Percentiles rank a stretch among this genome's conserved stretches.
Evolutionary conservation across 805 yeast species (phyloP).

Genomic region (Priceomyces fermenticarens): DNA sequence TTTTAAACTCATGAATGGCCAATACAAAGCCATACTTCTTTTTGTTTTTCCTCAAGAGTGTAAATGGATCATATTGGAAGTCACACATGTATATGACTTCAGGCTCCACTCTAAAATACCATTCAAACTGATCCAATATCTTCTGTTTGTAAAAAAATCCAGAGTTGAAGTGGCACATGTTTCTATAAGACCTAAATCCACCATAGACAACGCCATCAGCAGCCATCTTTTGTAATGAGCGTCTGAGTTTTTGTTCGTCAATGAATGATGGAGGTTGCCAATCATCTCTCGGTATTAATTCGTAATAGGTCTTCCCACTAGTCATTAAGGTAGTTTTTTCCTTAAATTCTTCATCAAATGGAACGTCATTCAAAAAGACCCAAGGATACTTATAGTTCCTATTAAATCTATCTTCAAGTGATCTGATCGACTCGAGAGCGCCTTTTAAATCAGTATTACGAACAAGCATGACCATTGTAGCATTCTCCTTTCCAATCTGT

Average conservation of each 20-base stretch:
- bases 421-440: conserved; percentile 51
- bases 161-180: conserved; percentile 73
- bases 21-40: conserved; percentile 51
- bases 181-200: conserved; percentile 48
- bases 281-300: conserved; percentile 36
- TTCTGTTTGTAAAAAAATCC: conserved; percentile 56
- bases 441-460: conserved; percentile 76
- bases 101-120: conserved; percentile 64
- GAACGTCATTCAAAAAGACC: conserved; percentile 44
- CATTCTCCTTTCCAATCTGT: conserved; percentile 64
- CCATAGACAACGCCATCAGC: conserved; percentile 41
- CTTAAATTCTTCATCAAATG: conserved; percentile 38
- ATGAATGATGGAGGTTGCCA: conserved; percentile 41
- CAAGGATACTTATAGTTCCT: conserved; percentile 39
- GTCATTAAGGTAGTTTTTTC: conserved; percentile 45
- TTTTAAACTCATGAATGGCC: conserved; percentile 50
- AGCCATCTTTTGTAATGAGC: conserved; percentile 18
- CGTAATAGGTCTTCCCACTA: conserved; percentile 39
- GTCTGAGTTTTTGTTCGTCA: conserved; percentile 24
- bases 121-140: conserved; percentile 44
- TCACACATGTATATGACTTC: conserved; percentile 55
- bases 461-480: conserved; percentile 83
- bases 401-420: conserved; percentile 43
- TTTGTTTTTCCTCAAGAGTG: conserved; percentile 36
- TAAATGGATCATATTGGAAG: conserved; percentile 54